Evolutionary conservation across 2,329 filamentous ascomycete species (phyloP).

Genomic region (Cladophialophora chaetospira): DNA sequence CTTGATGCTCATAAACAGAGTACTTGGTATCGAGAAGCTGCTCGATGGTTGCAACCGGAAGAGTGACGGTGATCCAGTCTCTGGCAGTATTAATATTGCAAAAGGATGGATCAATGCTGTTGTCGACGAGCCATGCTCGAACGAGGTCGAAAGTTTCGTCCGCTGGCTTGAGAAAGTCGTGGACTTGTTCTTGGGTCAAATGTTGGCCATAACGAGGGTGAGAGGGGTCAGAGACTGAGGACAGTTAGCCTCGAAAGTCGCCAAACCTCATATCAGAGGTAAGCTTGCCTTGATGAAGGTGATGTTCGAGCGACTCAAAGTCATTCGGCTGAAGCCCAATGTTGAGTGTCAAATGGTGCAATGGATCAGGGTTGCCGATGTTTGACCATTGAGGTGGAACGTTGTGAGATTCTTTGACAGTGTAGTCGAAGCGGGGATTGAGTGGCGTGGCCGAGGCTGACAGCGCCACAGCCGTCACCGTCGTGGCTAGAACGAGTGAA

Average conservation of each 20-base stretch:
- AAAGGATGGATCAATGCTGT: constrained; percentile 50
- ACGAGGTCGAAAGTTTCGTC: constrained; percentile 56
- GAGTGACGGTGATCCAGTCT: constrained; percentile 59
- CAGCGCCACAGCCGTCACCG: constrained; percentile 6
- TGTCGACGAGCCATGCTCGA: constrained; percentile 58
- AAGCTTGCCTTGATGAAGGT: constrained; percentile 53
- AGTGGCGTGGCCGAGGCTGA: constrained; percentile 28
- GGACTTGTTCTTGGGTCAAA: constrained; percentile 54
- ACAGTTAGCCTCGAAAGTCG: background rate
- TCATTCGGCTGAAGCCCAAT: constrained; percentile 62
- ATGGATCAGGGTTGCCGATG: constrained; percentile 50
- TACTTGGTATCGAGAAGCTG: constrained; percentile 57
- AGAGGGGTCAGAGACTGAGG: constrained; percentile 53
- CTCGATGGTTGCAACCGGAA: constrained; percentile 57
- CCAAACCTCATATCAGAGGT: background rate
- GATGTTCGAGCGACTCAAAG: constrained; percentile 58
- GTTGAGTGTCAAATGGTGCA: constrained; percentile 55
- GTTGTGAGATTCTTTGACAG: constrained; percentile 58
- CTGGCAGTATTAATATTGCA: constrained; percentile 54
- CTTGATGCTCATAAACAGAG: constrained; percentile 55
- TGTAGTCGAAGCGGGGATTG: constrained; percentile 46
- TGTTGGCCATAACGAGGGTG: constrained; percentile 59
- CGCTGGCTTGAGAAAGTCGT: constrained; percentile 56
- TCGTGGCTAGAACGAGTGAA: constrained; percentile 11
- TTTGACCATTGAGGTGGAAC: constrained; percentile 56